Base-by-base conservation (phyloP, 495 filamentous ascomycete species). In the Hypoxylon trugodes region DNA sequence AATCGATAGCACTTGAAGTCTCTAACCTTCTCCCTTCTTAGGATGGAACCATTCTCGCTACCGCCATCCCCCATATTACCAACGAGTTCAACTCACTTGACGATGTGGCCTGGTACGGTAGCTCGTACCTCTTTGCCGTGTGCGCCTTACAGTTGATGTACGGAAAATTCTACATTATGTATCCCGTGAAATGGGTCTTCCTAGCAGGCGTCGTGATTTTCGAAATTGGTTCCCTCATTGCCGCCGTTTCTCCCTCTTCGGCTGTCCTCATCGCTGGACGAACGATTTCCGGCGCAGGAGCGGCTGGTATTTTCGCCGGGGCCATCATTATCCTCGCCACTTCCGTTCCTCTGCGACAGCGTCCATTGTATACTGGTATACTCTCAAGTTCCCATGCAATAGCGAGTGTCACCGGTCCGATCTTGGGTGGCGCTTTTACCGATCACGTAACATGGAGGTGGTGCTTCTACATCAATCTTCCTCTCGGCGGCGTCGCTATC, bases 391-490 rank as follows among this genome's bases (percentile, higher is more conserved):
- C 50, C 46, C 51, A 49, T 22, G 41, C 43, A 1, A 50, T 47
- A 15, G 43, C 41, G 18, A 49, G 50, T n/a, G 43, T 77, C 3
- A 46, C 51, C 9, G 60, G 66, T 33, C 47, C 59, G 9, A 38
- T 71, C 72, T 82, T 19, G 76, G 89, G 89, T 68, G 89, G 51
- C 81, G 87, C 68, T 84, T 90, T 59, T 36, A 89, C 88, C 2
- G 40, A 75, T 58, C 81, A 84, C 24, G 3, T 79, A 87, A 89
- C 69, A 74, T 89, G 25, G 86, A 86, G 1, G 73, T 89, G 56
- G 76, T 79, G 69, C 48, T 86, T 35, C 55, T 84, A 88, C 61
- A 88, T 90, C 41, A 90, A 89, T 64, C 79, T 89, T 13, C 86
- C 86, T 0, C 76, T 88, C 42, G 86, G 86, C 8, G 84, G 54